These are phyloP conservation scores for Gentiana macrophylla DNA, from an alignment of 257 asterid species.

Conservation along the genomic window DNA sequence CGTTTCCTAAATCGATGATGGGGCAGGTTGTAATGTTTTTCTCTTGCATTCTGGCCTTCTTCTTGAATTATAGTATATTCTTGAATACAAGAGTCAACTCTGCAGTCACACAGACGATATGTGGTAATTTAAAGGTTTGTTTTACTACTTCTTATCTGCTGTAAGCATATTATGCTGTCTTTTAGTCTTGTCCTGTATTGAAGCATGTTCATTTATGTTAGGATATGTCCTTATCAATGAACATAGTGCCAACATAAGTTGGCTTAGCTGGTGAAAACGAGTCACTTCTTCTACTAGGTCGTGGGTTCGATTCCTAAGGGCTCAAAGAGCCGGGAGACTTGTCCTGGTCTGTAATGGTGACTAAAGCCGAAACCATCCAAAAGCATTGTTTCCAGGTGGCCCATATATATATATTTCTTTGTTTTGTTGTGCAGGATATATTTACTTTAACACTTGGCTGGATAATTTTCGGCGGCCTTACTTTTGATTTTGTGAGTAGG, in stretches of 20 bases:
- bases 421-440: neutral
- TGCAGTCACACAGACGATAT: conserved; percentile 38
- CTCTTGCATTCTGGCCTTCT: conserved; percentile 78
- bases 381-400: neutral
- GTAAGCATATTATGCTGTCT: neutral
- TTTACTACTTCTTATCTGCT: conserved; percentile 48
- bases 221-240: no score
- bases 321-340: no score
- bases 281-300: no score
- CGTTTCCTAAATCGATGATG: conserved; percentile 4
- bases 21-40: conserved; percentile 54
- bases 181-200: neutral
- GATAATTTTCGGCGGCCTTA: conserved; percentile 84
- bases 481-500: conserved; percentile 67
- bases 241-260: no score
- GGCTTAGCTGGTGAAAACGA: no score
- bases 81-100: conserved; percentile 89
- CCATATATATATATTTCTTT: neutral
- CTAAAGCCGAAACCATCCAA: neutral
- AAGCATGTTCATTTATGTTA: neutral
- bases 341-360: no score
- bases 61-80: conserved; percentile 68
- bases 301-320: no score
- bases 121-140: no score
- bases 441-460: conserved; percentile 47